Evolutionary conservation across 2,329 filamentous ascomycete species (phyloP), one percentile per base, ranked within the genome.

Genomic region (Dactylonectria estremocensis): DNA sequence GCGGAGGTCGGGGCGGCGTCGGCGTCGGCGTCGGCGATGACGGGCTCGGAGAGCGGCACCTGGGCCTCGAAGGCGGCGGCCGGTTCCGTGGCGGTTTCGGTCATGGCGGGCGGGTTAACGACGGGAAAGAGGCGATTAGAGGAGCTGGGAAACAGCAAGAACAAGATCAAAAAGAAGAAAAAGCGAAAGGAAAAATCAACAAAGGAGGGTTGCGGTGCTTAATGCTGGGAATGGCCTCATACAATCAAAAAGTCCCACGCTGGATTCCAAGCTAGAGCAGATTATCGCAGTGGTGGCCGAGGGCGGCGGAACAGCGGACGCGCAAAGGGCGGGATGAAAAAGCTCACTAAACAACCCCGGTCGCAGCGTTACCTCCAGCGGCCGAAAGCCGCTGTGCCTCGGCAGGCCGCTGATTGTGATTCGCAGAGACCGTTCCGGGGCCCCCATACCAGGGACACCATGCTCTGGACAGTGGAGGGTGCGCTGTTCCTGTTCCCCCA

Each of bases 271-370:
- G 62, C 31, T 61, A 35, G 24, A 28, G 33, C 53, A 67, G 66
- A 64, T 57, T 57, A 72, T 76, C 73, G 73, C 73, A 71, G 72
- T 67, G 57, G 50, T 76, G 73, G 64, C 73, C 74, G 74, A 75
- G 72, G 64, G 37, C 52, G 57, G 63, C 50, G 50, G 50, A n/a
- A 16, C 37, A 37, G 49, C 24, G 22, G 45, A 33, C 49, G 64
- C 70, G 64, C 61, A 64, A 68, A 52, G 58, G 66, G 67, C 66
- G 71, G 62, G 72, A 35, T 7, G 24, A 28, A 28, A 28, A 28
- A 28, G 24, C 24, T 7, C 24, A 28, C 24, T 28, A 28, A 28
- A 28, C 1, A 3, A 3, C 59, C 59, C 67, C 40, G 66, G 35
- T 54, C 31, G 50, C 13, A 53, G 54, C 56, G 52, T 62, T 4